Conservation (phyloP, 257 asterid genomes). For the Rhazya stricta region DNA sequence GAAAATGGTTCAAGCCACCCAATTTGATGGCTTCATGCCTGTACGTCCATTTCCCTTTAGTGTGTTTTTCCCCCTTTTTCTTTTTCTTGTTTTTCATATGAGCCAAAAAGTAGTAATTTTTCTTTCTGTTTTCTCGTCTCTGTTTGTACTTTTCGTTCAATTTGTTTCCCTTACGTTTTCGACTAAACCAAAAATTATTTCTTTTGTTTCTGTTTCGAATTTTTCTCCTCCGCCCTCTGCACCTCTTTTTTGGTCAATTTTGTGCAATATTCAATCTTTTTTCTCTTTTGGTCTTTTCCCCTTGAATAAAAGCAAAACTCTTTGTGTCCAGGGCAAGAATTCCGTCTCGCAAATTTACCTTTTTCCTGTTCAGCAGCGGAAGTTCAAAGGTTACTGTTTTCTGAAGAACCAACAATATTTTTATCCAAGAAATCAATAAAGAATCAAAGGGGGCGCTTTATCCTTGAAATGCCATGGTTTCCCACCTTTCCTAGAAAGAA, state of each 20-base stretch:
- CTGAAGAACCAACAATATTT: not conserved
- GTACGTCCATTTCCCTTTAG: slow-evolving; percentile 27
- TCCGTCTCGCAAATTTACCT: not conserved
- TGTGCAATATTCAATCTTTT: not conserved
- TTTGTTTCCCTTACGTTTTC: not conserved
- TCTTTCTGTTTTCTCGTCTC: not conserved
- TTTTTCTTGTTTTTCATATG: not conserved
- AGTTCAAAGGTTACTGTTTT: not conserved
- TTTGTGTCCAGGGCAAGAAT: not conserved
- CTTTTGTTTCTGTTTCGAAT: not conserved
- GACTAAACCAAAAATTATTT: not conserved
- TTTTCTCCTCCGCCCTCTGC: not conserved
- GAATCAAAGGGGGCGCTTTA: not conserved
- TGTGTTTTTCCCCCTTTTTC: not conserved
- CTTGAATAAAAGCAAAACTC: not conserved
- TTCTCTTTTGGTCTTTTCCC: not conserved
- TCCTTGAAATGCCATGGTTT: not conserved
- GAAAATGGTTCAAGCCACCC: slow-evolving; percentile 84
- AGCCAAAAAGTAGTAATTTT: not conserved
- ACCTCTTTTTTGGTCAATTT: not conserved
- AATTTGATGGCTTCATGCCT: slow-evolving; percentile 93
- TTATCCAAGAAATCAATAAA: not conserved
- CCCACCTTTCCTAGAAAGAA: not conserved
- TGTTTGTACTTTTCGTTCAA: not conserved
- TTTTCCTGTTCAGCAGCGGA: not conserved